phyloP scores from a whole-genome alignment of 805 yeast genomes.

The Ogataea paradorogensis region DNA sequence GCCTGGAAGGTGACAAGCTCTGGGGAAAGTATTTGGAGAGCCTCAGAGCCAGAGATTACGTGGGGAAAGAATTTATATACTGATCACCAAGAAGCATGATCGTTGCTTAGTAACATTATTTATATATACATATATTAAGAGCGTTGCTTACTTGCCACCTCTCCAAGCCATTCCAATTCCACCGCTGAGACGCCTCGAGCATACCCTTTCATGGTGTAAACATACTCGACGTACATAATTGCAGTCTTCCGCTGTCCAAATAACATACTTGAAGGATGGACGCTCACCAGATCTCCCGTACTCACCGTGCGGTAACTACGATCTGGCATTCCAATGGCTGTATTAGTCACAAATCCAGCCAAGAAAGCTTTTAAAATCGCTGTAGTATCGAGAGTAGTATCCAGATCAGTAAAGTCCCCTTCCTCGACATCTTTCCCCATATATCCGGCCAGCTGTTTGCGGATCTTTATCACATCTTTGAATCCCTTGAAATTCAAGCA shows the following conservation, averaged over 20 bases:
- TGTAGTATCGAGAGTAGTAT: conserved; percentile 44
- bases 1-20: conserved; percentile 44
- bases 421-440: conserved; percentile 45
- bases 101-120: not conserved
- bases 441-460: conserved; percentile 71
- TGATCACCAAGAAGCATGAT: not conserved
- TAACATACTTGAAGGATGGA: conserved; percentile 86
- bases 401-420: conserved; percentile 14
- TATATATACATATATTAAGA: conserved; percentile 16
- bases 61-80: conserved; percentile 21
- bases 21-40: conserved; percentile 51
- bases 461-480: conserved; percentile 69
- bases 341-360: conserved; percentile 78
- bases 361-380: conserved; percentile 73
- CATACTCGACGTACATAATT: conserved; percentile 91
- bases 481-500: conserved; percentile 78
- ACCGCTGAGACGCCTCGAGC: conserved; percentile 86
- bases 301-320: conserved; percentile 84
- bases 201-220: conserved; percentile 87
- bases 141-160: conserved; percentile 58
- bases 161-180: conserved; percentile 82
- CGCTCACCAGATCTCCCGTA: conserved; percentile 78
- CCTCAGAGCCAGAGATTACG: conserved; percentile 34
- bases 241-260: conserved; percentile 84
- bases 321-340: conserved; percentile 95